Evolutionary conservation across 2,329 filamentous ascomycete genomes (phyloP).

Genomic region (Leptodontidium sp.): DNA sequence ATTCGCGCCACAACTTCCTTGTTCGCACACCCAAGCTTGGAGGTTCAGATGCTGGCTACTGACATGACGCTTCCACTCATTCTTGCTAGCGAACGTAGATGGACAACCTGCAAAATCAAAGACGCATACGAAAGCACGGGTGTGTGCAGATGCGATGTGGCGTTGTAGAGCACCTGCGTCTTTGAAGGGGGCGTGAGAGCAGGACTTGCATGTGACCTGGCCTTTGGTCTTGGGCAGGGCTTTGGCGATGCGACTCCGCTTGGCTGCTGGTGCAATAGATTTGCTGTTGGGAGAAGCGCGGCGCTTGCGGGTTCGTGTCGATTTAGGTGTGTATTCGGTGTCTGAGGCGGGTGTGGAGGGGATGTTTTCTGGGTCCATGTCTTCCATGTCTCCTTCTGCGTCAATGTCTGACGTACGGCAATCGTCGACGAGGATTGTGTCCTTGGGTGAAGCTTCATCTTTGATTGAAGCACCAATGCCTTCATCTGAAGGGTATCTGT

Average conservation of each 20-base stretch:
- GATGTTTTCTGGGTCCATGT: conserved; percentile 28
- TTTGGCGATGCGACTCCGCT: conserved; percentile 33
- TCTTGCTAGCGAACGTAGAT: conserved; percentile 80
- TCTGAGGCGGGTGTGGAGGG: conserved; percentile 32
- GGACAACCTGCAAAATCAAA: conserved; percentile 80
- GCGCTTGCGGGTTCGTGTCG: conserved; percentile 34
- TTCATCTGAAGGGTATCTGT: conserved; percentile 36
- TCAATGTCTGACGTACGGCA: conserved; percentile 29
- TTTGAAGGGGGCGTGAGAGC: conserved; percentile 51
- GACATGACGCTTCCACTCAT: conserved; percentile 95
- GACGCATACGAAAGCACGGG: conserved; percentile 75
- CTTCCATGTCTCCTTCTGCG: conserved; percentile 32
- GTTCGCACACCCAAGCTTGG: conserved; percentile 75
- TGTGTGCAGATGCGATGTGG: conserved; percentile 58
- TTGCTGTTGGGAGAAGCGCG: conserved; percentile 10
- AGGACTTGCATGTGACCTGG: conserved; percentile 34
- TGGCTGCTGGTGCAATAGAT: conserved; percentile 24
- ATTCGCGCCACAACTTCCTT: conserved; percentile 41
- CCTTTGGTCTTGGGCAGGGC: conserved; percentile 16
- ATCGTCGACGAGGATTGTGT: conserved; percentile 25
- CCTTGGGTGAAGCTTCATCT: conserved; percentile 35
- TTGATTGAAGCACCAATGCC: conserved; percentile 40
- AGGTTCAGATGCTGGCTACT: conserved; percentile 80
- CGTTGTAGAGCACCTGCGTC: conserved; percentile 55
- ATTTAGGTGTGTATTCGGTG: conserved; percentile 40